Conservation (phyloP, 2,329 filamentous ascomycete species). For the Ramichloridium luteum region DNA sequence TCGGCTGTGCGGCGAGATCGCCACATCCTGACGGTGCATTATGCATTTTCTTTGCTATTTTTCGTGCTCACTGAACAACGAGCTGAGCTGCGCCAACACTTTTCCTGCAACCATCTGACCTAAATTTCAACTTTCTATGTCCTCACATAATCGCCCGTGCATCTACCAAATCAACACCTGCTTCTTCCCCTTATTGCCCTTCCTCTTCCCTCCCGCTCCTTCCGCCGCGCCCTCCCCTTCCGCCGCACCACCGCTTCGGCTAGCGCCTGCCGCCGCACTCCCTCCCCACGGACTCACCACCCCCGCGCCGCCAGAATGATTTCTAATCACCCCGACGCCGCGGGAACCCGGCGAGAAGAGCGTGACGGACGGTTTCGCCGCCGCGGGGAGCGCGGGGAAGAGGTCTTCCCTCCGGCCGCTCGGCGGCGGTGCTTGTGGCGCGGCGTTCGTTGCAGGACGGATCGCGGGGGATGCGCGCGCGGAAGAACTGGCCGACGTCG, state of each 20-base stretch:
- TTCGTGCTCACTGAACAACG: too few species aligned
- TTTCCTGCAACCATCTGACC: too few species aligned
- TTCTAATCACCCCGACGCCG: slow-evolving; percentile 33
- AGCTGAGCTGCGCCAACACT: too few species aligned
- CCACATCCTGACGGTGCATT: too few species aligned
- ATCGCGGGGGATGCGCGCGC: too few species aligned
- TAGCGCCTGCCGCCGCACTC: slow-evolving; percentile 15
- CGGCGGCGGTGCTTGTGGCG: slow-evolving; percentile 22
- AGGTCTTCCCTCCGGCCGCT: slow-evolving; percentile 40
- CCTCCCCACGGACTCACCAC: slow-evolving; percentile 32
- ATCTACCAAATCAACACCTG: slow-evolving; percentile 40
- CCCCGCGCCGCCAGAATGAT: slow-evolving; percentile 28
- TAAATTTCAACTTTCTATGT: too few species aligned
- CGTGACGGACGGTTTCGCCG: slow-evolving; percentile 53
- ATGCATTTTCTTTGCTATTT: too few species aligned
- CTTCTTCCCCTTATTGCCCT: slow-evolving; percentile 39
- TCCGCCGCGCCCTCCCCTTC: slow-evolving; percentile 14
- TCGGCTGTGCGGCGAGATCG: too few species aligned
- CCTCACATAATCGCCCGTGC: too few species aligned
- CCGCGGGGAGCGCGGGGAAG: slow-evolving; percentile 73
- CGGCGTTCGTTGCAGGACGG: slow-evolving; percentile 17
- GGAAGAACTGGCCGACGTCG: slow-evolving; percentile 18
- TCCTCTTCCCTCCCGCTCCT: slow-evolving; percentile 27
- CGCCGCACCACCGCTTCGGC: slow-evolving; percentile 11
- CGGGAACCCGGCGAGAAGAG: slow-evolving; percentile 40